Evolutionary conservation across 305 asterid genomes (phyloP).

Genomic region (Fraxinus sp.): DNA sequence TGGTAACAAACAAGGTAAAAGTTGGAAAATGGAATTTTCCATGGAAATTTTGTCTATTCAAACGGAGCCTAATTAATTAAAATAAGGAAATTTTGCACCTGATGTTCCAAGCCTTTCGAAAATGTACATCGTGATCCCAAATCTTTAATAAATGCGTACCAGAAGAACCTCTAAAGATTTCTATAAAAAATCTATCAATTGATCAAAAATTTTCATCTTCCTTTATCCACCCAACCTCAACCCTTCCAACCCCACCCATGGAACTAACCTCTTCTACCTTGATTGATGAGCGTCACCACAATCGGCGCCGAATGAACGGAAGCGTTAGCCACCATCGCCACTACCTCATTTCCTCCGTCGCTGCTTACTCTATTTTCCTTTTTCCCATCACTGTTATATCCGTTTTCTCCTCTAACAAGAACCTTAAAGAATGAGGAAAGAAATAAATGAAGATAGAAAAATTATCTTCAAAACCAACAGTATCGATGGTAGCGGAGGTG

Average conservation of each 20-base stretch:
- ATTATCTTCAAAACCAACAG: not conserved
- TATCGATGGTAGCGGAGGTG: not conserved
- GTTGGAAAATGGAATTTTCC: no score
- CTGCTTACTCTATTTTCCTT: not conserved
- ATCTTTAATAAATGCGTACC: no score
- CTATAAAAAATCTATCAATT: no score
- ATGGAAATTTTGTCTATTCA: no score
- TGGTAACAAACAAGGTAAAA: no score
- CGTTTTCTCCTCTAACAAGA: not conserved
- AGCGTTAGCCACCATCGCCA: no score
- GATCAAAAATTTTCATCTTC: not conserved
- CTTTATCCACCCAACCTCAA: not conserved
- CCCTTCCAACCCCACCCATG: not conserved
- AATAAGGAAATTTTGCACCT: not conserved
- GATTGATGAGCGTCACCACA: not conserved
- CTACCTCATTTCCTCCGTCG: no score
- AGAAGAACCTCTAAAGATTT: no score
- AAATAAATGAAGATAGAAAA: no score
- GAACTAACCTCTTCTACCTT: not conserved
- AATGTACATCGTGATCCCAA: not conserved
- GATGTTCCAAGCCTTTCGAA: not conserved
- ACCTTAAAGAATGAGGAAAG: no score
- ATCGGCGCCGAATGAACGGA: not conserved
- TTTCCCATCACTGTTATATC: not conserved
- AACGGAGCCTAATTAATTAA: no score